A percentile compares a stretch with the other conserved stretches of the same genome.
phyloP scores from a whole-genome alignment of 2,329 filamentous ascomycete species.

The Leptodontidium sp. region DNA sequence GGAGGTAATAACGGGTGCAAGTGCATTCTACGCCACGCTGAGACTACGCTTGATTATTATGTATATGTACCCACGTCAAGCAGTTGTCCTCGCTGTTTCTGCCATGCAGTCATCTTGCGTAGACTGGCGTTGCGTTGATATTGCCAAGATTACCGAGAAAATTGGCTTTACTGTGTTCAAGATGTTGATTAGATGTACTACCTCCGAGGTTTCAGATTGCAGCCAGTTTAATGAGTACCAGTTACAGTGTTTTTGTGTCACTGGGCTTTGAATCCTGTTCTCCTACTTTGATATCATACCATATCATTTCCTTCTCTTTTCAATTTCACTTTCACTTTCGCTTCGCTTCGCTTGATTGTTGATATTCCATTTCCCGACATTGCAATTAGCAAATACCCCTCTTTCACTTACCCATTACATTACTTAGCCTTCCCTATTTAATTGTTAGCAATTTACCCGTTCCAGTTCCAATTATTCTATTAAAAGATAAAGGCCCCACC shows the following conservation, averaged over 20 bases:
- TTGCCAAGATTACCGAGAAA: neutral
- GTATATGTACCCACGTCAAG: neutral
- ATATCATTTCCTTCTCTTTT: too few relatives aligned
- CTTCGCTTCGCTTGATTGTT: conserved; percentile 1
- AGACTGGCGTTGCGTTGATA: neutral
- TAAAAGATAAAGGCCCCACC: too few relatives aligned
- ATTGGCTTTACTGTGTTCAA: neutral
- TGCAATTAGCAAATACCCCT: too few relatives aligned
- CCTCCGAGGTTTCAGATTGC: neutral
- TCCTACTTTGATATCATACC: too few relatives aligned
- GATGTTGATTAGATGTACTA: neutral
- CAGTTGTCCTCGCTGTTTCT: too few relatives aligned
- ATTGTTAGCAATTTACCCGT: too few relatives aligned
- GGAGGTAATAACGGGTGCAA: neutral
- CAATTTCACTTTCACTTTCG: neutral
- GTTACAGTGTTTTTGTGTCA: neutral
- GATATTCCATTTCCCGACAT: neutral
- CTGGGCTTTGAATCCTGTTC: neutral
- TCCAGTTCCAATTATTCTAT: too few relatives aligned
- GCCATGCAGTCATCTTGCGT: too few relatives aligned
- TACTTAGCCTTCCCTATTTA: too few relatives aligned
- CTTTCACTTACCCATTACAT: too few relatives aligned
- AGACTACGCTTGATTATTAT: neutral
- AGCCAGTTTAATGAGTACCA: neutral
- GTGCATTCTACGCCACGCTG: neutral